Evolutionary conservation across 73 alveolate species (phyloP).

Genomic region (Paramecium biaurelia): DNA sequence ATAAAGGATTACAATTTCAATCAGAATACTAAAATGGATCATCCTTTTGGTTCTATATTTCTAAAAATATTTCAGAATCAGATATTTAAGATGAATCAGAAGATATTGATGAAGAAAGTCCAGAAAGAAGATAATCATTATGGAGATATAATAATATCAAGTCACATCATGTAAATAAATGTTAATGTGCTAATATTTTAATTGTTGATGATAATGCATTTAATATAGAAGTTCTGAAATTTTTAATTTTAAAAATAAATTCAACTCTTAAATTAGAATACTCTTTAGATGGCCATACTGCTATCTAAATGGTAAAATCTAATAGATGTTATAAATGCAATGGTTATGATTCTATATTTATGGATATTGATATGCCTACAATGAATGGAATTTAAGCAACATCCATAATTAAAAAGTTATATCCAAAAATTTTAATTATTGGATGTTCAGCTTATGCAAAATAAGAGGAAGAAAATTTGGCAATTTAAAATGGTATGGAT

Average conservation of each 20-base stretch:
- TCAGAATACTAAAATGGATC: not conserved
- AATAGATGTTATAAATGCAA: not conserved
- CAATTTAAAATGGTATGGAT: not conserved
- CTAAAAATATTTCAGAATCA: not conserved
- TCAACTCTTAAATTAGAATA: not conserved
- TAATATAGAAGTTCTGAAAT: conserved; percentile 35
- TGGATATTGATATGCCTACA: conserved; percentile 48
- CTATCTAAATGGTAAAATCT: not conserved
- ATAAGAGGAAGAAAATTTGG: not conserved
- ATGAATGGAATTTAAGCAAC: conserved; percentile 38
- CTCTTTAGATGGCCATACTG: conserved; percentile 5
- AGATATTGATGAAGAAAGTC: not conserved
- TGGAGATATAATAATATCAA: conserved; percentile 6
- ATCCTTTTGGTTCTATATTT: conserved; percentile 18
- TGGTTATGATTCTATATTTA: not conserved
- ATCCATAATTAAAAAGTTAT: not conserved
- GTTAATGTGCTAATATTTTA: not conserved
- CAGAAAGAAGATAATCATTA: conserved; percentile 23
- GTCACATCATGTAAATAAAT: not conserved
- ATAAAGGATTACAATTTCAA: conserved; percentile 22
- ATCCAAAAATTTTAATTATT: not conserved
- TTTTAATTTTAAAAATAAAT: not conserved
- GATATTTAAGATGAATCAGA: not conserved
- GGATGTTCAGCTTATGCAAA: conserved; percentile 37
- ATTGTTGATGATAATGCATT: conserved; percentile 51